Evolutionary conservation across 345 rosid genomes (phyloP).

Genomic region (Citrus maxima): DNA sequence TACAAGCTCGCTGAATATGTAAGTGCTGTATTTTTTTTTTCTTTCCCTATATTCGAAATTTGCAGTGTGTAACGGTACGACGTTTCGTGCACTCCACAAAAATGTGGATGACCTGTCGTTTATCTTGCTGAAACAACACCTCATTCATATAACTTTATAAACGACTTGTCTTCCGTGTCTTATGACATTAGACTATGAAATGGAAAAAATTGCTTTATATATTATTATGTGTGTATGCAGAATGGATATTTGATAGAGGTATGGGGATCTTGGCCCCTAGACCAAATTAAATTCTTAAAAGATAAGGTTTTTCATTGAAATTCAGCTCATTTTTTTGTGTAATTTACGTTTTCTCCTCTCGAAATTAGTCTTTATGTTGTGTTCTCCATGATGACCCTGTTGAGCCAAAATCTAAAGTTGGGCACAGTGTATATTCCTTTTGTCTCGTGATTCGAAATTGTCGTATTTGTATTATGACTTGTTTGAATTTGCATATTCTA

Average conservation of each 20-base stretch:
- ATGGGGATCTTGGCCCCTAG: neutral
- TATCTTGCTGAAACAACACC: neutral
- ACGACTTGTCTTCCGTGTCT: neutral
- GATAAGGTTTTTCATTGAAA: neutral
- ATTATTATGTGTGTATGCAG: neutral
- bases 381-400: neutral
- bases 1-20: conserved; percentile 49
- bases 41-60: neutral
- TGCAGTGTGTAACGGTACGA: neutral
- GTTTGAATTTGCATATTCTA: neutral
- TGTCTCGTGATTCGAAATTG: neutral
- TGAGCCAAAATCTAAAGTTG: neutral
- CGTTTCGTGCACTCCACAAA: neutral
- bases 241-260: neutral
- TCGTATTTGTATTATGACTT: neutral
- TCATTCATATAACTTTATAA: neutral
- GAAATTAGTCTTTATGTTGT: neutral
- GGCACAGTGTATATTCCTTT: neutral
- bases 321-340: neutral
- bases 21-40: neutral
- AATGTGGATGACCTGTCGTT: neutral
- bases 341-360: neutral
- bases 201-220: no score
- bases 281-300: no score
- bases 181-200: no score